phyloP scores from a whole-genome alignment of 805 yeast species.

The Metschnikowia koreensis region DNA sequence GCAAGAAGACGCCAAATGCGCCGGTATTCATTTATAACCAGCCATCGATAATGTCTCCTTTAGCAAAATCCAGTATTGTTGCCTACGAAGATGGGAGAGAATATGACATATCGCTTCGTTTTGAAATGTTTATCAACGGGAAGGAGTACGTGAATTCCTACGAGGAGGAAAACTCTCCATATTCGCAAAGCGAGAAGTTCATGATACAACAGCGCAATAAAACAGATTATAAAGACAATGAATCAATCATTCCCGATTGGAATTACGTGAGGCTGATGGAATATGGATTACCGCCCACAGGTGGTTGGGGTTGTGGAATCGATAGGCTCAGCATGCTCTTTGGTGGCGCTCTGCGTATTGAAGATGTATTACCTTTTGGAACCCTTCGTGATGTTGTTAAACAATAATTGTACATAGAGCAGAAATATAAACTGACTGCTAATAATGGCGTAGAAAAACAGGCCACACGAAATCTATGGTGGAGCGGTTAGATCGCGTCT shows the following conservation, averaged over 20 bases:
- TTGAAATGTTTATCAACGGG: conserved; percentile 80
- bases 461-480: too few relatives aligned
- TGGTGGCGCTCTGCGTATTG: conserved; percentile 63
- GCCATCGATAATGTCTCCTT: conserved; percentile 82
- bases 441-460: neutral
- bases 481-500: too few relatives aligned
- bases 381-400: conserved; percentile 63
- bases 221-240: conserved; percentile 51
- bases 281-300: conserved; percentile 96
- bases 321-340: conserved; percentile 85
- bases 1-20: conserved; percentile 29
- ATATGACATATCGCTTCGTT: conserved; percentile 59
- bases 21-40: conserved; percentile 83
- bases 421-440: neutral
- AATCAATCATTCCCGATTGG: conserved; percentile 68
- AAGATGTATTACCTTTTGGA: conserved; percentile 74
- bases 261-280: conserved; percentile 75
- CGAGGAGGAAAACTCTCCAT: conserved; percentile 93
- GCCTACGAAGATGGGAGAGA: conserved; percentile 26
- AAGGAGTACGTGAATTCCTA: conserved; percentile 88
- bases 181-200: conserved; percentile 64
- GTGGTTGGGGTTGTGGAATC: conserved; percentile 96
- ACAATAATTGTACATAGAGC: conserved; percentile 31
- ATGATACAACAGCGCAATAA: conserved; percentile 52
- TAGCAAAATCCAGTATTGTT: conserved; percentile 63